Conservation (phyloP, 2,329 filamentous ascomycete genomes). For the Cordyceps militaris region DNA sequence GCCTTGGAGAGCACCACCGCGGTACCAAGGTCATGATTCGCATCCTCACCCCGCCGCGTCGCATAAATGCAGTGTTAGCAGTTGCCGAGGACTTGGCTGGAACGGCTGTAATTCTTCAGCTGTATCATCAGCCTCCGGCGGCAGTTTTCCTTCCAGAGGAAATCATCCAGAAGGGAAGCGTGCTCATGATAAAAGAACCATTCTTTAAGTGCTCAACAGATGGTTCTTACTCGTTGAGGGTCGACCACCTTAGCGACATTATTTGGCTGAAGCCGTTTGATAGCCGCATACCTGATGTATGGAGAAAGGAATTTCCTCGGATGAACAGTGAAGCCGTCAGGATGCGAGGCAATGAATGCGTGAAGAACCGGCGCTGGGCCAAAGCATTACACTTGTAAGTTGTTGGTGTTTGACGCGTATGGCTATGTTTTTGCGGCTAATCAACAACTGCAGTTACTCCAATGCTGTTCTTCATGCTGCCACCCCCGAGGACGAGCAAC, state of each 20-base stretch:
- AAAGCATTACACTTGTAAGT: conserved; percentile 27
- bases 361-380: conserved; percentile 21
- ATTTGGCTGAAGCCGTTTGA: conserved; percentile 30
- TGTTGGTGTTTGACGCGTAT: not conserved
- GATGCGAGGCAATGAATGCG: conserved; percentile 28
- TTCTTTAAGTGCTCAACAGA: conserved; percentile 37
- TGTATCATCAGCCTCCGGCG: conserved; percentile 37
- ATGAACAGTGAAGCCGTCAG: conserved; percentile 18
- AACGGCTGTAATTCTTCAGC: conserved; percentile 28
- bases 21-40: conserved; percentile 17
- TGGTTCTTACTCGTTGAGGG: conserved; percentile 36
- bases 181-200: conserved; percentile 46
- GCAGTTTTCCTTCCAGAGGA: conserved; percentile 25
- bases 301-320: conserved; percentile 20
- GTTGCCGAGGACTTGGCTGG: conserved; percentile 34
- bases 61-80: conserved; percentile 18
- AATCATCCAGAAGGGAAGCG: conserved; percentile 25
- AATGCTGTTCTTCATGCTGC: conserved; percentile 25
- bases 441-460: conserved; percentile 27
- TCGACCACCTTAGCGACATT: conserved; percentile 47
- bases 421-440: not conserved
- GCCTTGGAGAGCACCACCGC: conserved; percentile 5
- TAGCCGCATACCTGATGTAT: conserved; percentile 32
- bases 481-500: conserved; percentile 29
- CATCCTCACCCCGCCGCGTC: conserved; percentile 16